Base-by-base conservation (phyloP, 495 filamentous ascomycete genomes). In the Penicillium taxi region DNA sequence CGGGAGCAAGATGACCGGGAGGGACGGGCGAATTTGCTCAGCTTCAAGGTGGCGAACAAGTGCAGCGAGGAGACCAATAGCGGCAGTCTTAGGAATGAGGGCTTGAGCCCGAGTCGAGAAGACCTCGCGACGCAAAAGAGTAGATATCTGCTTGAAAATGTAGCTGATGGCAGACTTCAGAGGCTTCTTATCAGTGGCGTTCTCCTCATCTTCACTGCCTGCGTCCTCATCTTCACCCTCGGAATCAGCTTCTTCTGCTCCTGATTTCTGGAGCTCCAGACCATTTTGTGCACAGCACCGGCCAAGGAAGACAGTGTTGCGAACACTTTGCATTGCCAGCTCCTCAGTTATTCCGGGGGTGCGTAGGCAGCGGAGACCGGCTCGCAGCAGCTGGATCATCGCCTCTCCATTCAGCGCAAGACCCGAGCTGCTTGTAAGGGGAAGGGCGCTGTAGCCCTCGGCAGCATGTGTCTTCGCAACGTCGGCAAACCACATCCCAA, bases 301-400 rank as follows among this genome's bases (percentile, higher is more conserved):
- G 22, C 69, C 79, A 0, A 94, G 66, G 68, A 93, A 93, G 14
- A 82, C 62, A 23, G 88, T 63, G 47, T 93, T 89, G 41, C 82
- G 77, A 18, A 84, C 77, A 20, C 70, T 76, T 52, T 90, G 84
- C 39, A 71, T 72, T 0, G 79, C 80, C 17, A 94, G 66, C 14
- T 77, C 72, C 39, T 86, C 77, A 25, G 62, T 76, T 17, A 91
- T 61, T 19, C 74, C 72, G 0, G 74, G 73, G 0, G 75, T 77
- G 23, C 72, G 79, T 18, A 96, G 70, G 24, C 80, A 75, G 34
- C 74, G 69, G 4, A 89, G 55, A 32, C 75, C 75, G 23, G 74
- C 72, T 12, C 73, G 68, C 19, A 82, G 76, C 15, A 90, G 56
- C 14, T 77, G 67, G 11, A 77, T 58, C 59, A 94, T 77, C 22